Base-by-base conservation (phyloP, 768 basidiomycete genomes). In the Flagelloscypha sp. region DNA sequence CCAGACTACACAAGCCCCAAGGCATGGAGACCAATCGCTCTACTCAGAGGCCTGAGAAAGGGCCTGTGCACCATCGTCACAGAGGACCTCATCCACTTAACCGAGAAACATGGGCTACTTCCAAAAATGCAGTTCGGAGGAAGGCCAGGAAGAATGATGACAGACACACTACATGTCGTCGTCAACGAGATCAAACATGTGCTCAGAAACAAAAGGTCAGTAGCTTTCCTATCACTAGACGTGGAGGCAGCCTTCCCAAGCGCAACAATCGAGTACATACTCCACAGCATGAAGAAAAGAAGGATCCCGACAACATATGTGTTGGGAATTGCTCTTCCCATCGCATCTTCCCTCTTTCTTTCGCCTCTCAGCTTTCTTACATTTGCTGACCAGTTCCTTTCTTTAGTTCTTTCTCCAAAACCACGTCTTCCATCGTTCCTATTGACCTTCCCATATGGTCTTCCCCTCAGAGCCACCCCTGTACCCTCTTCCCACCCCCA, bases 181-280 rank as follows among this genome's bases (percentile, higher is more conserved):
- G 24, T 24, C 9, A n/a, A 42, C 9, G n/a, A 29, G 11, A 47
- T 47, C 22, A 30, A 38, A 12, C 23, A 37, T n/a, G 29, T 33
- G 17, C 40, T 37, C 44, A 20, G 39, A 16, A 20, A n/a, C 12
- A n/a, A 24, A 3, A 22, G 36, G 15, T 45, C 42, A n/a, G 46
- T 38, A 0, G 42, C 48, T 1, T 38, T 35, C 1, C 43, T 55
- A 0, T 53, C 49, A 32, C 38, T 55, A 0, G 56, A 59, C 35
- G 51, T 57, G 1, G 36, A 54, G 33, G 54, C 44, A 0, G 54
- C 56, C 6, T 59, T 56, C 31, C 57, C 50, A 0, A 54, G 47
- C 30, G 42, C 44, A 0, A 44, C 41, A 8, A 49, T 34, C 0
- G 35, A 42, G 6, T 15, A 22, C 0, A 39, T 54, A 0, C 17